Evolutionary conservation across 2,329 filamentous ascomycete genomes (phyloP).

Genomic region (Aspergillus fischeri): DNA sequence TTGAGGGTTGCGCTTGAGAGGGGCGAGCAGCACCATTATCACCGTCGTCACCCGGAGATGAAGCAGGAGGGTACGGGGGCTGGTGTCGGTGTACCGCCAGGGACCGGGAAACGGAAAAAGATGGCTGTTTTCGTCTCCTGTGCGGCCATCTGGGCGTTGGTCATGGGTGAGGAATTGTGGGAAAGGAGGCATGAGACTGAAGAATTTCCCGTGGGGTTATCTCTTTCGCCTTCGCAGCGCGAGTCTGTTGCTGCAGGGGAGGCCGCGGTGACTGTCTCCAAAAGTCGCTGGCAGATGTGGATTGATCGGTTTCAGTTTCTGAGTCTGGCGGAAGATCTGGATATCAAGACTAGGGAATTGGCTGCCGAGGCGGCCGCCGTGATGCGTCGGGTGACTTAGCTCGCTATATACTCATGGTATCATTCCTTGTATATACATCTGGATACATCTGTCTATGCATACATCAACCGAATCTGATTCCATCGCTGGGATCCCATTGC

Average conservation of each 20-base stretch:
- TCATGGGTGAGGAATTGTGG: slow-evolving; percentile 21
- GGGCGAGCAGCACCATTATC: not conserved
- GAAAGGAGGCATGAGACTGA: slow-evolving; percentile 3
- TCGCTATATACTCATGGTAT: not conserved
- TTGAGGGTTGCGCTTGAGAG: slow-evolving; percentile 7
- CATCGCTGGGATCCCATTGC: slow-evolving; percentile 58
- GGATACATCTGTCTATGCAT: no score
- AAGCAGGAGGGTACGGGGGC: not conserved
- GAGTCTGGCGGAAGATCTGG: slow-evolving; percentile 13
- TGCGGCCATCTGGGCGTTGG: slow-evolving; percentile 14
- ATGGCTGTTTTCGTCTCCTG: slow-evolving; percentile 4
- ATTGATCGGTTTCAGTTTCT: slow-evolving; percentile 14
- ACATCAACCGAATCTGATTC: slow-evolving; percentile 48
- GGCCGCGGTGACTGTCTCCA: not conserved
- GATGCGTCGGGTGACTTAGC: slow-evolving; percentile 14
- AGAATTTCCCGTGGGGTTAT: slow-evolving; percentile 1
- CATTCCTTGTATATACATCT: slow-evolving; percentile 1
- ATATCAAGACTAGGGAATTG: slow-evolving; percentile 12
- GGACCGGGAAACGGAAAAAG: not conserved
- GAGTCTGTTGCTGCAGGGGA: not conserved
- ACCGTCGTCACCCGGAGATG: no score
- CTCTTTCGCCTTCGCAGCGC: not conserved
- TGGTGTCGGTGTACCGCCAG: no score
- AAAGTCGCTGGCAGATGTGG: slow-evolving; percentile 15
- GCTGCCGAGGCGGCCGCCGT: slow-evolving; percentile 20